Percentiles rank a stretch among this genome's conserved stretches.
phyloP scores from a whole-genome alignment of 2,329 filamentous ascomycete genomes.

The Aureobasidium sp. region DNA sequence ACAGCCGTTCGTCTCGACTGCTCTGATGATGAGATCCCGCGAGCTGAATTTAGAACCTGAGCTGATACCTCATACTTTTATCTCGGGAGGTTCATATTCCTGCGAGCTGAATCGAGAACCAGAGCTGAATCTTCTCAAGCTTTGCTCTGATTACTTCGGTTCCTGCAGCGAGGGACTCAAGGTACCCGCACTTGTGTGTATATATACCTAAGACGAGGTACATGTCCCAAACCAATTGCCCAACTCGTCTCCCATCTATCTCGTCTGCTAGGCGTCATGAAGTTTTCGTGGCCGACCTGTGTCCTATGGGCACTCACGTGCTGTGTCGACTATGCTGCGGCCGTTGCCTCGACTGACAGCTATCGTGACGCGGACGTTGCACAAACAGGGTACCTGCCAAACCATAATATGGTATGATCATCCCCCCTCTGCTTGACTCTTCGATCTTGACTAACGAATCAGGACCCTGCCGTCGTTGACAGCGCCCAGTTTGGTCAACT shows the following conservation, averaged over 20 bases:
- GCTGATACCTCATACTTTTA: too few species aligned
- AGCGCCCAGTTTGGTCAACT: neutral
- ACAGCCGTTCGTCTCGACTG: neutral
- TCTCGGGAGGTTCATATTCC: too few species aligned
- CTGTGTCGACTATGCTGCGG: neutral
- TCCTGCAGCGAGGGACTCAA: neutral
- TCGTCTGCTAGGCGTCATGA: neutral
- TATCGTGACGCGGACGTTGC: slow-evolving; percentile 14
- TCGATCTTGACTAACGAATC: neutral
- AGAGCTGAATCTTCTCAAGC: neutral
- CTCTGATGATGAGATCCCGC: neutral
- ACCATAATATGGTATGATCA: neutral
- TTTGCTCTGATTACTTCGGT: neutral
- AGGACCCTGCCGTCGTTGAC: neutral
- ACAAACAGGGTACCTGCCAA: slow-evolving; percentile 12
- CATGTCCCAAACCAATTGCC: neutral
- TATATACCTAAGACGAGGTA: neutral
- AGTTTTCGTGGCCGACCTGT: neutral
- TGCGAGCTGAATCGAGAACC: neutral
- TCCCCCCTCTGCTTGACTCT: neutral
- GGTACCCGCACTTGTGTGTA: neutral
- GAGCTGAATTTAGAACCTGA: too few species aligned
- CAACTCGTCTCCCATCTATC: neutral
- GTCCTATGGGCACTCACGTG: neutral
- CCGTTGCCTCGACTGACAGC: slow-evolving; percentile 1